Base-by-base conservation (phyloP, 768 basidiomycete genomes). In the Polyporus arcularius region DNA sequence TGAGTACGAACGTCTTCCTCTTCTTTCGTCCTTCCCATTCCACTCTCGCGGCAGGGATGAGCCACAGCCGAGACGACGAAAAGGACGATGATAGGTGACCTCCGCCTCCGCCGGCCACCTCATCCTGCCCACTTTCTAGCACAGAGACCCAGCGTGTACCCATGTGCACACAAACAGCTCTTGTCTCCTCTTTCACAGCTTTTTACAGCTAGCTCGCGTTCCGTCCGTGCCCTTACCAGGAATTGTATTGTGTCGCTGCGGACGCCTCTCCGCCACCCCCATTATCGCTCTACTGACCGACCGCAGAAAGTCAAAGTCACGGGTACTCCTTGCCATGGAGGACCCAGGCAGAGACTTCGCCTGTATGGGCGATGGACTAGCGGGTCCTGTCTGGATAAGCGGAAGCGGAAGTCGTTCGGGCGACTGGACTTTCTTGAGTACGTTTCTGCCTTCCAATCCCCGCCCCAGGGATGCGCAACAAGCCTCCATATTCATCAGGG, bases 101-200 rank as follows among this genome's bases (percentile, higher is more conserved):
- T 40, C 45, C 45, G 45, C 16, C 10, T 48, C 48, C 43, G 45
- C 12, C 43, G 50, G 61, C 55, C 55, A 47, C 60, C 56, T 55
- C 55, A 58, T 66, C 70, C 67, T 66, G 69, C 68, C 72, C 72
- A 77, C 81, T 82, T 82, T 71, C 83, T 85, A 38, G 85, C 83
- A 82, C 71, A 42, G 4, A 46, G 18, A 32, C 53, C 40, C 53
- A 28, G 40, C 39, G 53, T 43, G 30, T 28, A 28, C 53, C 10
- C 63, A 53, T 66, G 66, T 42, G 68, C 66, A 41, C 59, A 16
- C 21, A 43, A 69, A 73, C 75, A 72, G 84, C 80, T 78, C 72
- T 21, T 39, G 48, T 43, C 73, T 73, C 75, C 76, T 69, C 41
- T 75, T 80, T 74, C 77, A 75, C 82, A 89, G 87, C 87, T 88